A percentile compares a stretch with the other conserved stretches of the same genome.
Conservation (phyloP, 1,284 basidiomycete genomes). For the Apiotrichum siamense region DNA sequence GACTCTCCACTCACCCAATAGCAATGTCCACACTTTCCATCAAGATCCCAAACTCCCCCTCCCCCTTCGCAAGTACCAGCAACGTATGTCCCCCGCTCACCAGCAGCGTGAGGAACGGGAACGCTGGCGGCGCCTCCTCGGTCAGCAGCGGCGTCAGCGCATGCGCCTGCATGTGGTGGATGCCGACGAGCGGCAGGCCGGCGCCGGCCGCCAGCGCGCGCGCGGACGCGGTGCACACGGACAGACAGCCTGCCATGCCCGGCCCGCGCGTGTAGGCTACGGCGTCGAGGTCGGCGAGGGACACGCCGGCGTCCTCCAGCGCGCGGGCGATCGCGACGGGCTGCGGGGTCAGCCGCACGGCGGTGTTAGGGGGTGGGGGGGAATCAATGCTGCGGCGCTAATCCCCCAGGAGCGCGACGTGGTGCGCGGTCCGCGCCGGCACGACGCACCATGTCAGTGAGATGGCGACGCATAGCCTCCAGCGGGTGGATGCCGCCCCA, state of each 20-base stretch:
- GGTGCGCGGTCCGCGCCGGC: no score
- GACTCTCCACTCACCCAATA: constrained; percentile 56
- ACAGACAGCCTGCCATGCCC: constrained; percentile 74
- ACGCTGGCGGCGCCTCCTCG: constrained; percentile 54
- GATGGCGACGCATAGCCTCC: constrained; percentile 62
- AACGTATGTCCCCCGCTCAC: constrained; percentile 89
- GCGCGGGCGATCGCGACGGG: constrained; percentile 67
- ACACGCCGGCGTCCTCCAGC: constrained; percentile 58
- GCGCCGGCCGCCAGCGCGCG: constrained; percentile 70
- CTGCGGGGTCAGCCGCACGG: constrained; percentile 46
- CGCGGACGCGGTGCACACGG: constrained; percentile 68
- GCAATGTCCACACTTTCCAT: constrained; percentile 70
- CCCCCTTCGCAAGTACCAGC: constrained; percentile 64
- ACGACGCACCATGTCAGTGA: constrained; percentile 60
- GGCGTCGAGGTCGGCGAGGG: constrained; percentile 64
- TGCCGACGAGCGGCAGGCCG: constrained; percentile 73
- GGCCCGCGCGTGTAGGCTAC: constrained; percentile 89
- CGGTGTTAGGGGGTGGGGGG: no score
- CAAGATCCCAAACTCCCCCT: constrained; percentile 61
- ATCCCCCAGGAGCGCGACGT: no score
- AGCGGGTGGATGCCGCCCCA: constrained; percentile 80
- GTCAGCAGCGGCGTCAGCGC: constrained; percentile 80
- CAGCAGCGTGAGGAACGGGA: constrained; percentile 80
- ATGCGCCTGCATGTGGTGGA: constrained; percentile 97
- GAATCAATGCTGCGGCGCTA: no score